Base-by-base conservation (phyloP, 306 rosid species). In the Coriaria nepalensis region DNA sequence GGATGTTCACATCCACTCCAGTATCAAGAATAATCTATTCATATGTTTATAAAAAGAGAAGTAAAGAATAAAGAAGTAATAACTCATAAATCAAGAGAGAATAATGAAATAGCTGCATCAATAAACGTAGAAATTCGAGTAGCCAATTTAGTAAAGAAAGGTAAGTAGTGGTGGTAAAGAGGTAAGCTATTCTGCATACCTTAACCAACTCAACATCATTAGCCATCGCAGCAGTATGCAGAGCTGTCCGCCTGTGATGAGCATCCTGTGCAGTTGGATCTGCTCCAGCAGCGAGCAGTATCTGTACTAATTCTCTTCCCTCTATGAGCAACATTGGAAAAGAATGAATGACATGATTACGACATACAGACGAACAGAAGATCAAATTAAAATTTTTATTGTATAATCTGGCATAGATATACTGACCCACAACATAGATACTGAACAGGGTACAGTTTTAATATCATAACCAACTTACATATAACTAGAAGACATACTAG, bases 201-300 rank as follows among this genome's bases (percentile, higher is more conserved):
- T 85, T 66, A 46, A 90, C 93, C 81, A 90, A 63, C 66, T 85
- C 94, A 69, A 75, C 79, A 9, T 85, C 94, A 67, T 81, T 73
- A 45, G 85, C 78, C 95, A 90, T 85, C 33, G 92, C 79, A 65
- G 98, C 95, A 10, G 92, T 73, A 69, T 90, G 98, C 75, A 90
- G 71, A 65, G 92, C 92, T 53, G 98, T 90, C 66, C 95, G 86
- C 43, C 94, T 84, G 71, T 90, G 88, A 69, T 75, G 95, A 37
- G 70, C 59, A 73, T 90, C 98, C 59, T 84, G 94, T 29, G 87
- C 83, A 45, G 92, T 69, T 57, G 94, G 92, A 73, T 90, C 85
- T 62, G 98, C 95, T 52, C 94, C 93, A 40, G 92, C 86, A 37
- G 78, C 76, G 58, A 90, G 98, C 76, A 90, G 71, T 75, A 75